Percentiles rank a stretch among this genome's conserved stretches.
Conservation (phyloP, 1,284 basidiomycete species). For the Malassezia psittaci region DNA sequence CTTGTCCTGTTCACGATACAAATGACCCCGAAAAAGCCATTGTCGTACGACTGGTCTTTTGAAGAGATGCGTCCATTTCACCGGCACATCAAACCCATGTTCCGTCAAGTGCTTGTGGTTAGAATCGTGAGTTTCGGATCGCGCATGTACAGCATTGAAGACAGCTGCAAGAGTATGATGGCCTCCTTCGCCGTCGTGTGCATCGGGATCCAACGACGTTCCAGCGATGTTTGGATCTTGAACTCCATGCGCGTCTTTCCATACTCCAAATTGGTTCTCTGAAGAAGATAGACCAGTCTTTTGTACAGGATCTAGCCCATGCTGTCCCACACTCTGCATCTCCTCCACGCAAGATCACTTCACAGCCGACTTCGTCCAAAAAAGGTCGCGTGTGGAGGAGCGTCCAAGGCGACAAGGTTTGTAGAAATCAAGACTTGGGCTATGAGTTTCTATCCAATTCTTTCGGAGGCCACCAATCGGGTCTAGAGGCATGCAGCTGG, state of each 20-base stretch:
- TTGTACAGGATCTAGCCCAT: too few species aligned
- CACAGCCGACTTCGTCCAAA: background rate
- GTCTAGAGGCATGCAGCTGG: background rate
- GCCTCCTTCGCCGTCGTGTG: background rate
- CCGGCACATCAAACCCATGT: conserved; percentile 32
- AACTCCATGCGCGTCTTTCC: background rate
- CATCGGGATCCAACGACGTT: background rate
- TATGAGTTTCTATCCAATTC: background rate
- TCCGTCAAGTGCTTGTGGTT: conserved; percentile 18
- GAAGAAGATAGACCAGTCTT: background rate
- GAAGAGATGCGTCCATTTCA: conserved; percentile 35
- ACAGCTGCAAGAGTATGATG: background rate
- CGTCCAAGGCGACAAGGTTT: background rate
- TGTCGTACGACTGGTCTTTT: conserved; percentile 45
- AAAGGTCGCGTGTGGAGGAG: background rate
- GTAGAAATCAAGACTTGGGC: background rate
- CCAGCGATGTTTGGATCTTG: background rate
- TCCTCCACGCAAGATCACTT: too few species aligned
- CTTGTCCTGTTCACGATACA: conserved; percentile 42
- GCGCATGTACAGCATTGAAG: conserved; percentile 6
- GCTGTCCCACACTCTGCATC: too few species aligned
- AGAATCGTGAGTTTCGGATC: background rate
- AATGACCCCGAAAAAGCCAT: conserved; percentile 38
- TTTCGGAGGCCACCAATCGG: background rate
- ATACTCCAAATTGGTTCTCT: background rate